Evolutionary conservation across 345 rosid genomes (phyloP).

Genomic region (Eucalyptus cloeziana): DNA sequence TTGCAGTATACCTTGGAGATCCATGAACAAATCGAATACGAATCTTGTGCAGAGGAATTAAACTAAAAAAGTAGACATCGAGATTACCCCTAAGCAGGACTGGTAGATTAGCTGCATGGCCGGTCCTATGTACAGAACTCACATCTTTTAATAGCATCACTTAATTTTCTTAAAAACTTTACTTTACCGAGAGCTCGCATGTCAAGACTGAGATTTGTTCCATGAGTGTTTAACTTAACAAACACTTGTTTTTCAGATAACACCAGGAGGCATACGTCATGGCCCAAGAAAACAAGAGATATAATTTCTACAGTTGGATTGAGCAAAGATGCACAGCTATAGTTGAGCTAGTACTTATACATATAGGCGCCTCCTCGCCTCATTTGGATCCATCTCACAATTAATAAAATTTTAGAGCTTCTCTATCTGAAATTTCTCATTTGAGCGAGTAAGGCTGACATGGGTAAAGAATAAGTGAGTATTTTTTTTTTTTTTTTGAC

Average conservation of each 20-base stretch:
- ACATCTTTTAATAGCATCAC: neutral
- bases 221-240: constrained; percentile 23
- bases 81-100: neutral
- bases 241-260: constrained; percentile 57
- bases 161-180: neutral
- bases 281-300: no score
- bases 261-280: constrained; percentile 32
- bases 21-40: neutral
- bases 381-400: no score
- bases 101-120: neutral
- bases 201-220: neutral
- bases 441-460: no score
- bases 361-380: no score
- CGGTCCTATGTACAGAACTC: neutral
- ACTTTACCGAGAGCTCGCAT: neutral
- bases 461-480: no score
- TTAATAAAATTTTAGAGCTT: no score
- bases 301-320: no score
- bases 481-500: no score
- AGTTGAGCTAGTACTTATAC: no score
- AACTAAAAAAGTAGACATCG: neutral
- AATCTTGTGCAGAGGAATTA: neutral
- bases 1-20: neutral
- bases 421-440: rapidly evolving
- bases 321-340: no score